A percentile compares a stretch with the other conserved stretches of the same genome.
Conservation (phyloP, 2,329 filamentous ascomycete genomes). For the Stromatinia cepivora region DNA sequence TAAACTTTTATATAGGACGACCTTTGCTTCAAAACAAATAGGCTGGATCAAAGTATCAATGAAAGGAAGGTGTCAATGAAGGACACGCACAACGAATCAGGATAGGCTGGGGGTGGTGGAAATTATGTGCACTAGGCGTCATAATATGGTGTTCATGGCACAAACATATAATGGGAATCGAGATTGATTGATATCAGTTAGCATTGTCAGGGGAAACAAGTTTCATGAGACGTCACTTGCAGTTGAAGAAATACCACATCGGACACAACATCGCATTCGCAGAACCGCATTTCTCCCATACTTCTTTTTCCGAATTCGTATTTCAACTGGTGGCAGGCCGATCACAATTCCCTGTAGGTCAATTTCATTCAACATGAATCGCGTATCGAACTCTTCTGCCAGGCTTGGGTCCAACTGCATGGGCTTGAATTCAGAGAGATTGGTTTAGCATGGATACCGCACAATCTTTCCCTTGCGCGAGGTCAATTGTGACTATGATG, state of each 20-base stretch:
- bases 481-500: background rate
- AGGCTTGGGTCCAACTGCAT: too few relatives aligned
- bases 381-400: background rate
- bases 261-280: background rate
- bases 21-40: background rate
- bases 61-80: background rate
- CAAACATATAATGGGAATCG: conserved; percentile 1
- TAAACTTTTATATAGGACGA: background rate
- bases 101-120: background rate
- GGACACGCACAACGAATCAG: background rate
- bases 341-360: too few relatives aligned
- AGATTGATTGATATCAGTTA: background rate
- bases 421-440: background rate
- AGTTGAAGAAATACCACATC: background rate
- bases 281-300: background rate
- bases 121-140: background rate
- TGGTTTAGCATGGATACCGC: background rate
- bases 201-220: background rate
- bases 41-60: background rate
- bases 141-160: conserved; percentile 8
- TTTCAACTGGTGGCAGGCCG: background rate
- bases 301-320: too few relatives aligned
- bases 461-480: background rate
- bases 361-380: background rate
- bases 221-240: background rate